Evolutionary conservation across 2,329 filamentous ascomycete genomes (phyloP), one percentile per base, ranked within the genome.

Genomic region (Pezicula carpinea): DNA sequence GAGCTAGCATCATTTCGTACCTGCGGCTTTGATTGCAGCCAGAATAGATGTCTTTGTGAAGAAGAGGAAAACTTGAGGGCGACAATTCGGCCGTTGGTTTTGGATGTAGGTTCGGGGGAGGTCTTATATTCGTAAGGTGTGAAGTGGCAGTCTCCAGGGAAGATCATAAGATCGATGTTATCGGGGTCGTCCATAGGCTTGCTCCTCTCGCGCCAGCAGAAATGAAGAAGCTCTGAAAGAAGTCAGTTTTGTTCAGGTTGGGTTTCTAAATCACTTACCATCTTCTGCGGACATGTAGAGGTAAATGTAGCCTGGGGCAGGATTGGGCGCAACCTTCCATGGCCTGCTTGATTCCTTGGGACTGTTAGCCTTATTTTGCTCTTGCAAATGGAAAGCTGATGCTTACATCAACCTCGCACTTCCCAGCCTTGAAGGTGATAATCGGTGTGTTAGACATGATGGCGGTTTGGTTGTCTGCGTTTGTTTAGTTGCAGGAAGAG

Each of bases 361-460:
- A 52, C 40, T 49, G 40, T 57, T 32, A 53, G 47, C 39, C 40
- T 40, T 13, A 10, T 29, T 39, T 21, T 11, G 15, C 17, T 22
- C 10, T 19, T 11, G 17, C 11, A 36, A 18, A 59, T 50, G 53
- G 57, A 47, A 57, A 53, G 21, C 39, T 55, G 57, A 38, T 49
- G 75, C 85, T 64, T 72, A 95, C 90, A 66, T 91, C 84, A 51
- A 92, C 67, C 44, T 93, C 83, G 71, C 92, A 97, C 67, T 80
- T 81, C 68, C 92, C 92, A 55, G 92, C 92, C 77, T 96, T 96
- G 79, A 97, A 97, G 14, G 90, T 95, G 66, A 97, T 91, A 64
- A 96, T 79, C 26, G 92, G 90, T 57, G 77, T 68, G 69, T 89
- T 83, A 53, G 91, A 89, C 90, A 96, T 96, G 54, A 51, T 73